Evolutionary conservation across 495 filamentous ascomycete genomes (phyloP), one percentile per base, ranked within the genome.

Genomic region (Aspergillus asperescens): DNA sequence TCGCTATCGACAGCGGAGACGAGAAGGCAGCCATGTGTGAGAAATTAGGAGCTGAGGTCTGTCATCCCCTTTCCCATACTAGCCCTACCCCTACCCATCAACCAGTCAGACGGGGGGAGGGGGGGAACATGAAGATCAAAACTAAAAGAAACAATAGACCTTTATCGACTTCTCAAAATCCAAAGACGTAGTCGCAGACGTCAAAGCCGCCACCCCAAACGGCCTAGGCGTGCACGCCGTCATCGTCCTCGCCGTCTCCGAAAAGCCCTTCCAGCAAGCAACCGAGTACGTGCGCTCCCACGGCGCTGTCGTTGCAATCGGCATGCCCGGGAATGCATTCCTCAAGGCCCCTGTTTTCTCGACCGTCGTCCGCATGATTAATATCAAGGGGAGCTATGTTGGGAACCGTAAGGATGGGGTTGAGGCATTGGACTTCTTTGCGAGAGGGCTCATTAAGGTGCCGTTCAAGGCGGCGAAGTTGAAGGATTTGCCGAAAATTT

Each of bases 211-310:
- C 7, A 93, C 88, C 1, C 71, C 78, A 9, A 88, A 88, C 40
- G 89, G 89, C 7, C 77, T 88, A 15, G 91, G 91, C 22, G 88
- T 91, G 1, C 89, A 96, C 58, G 91, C 89, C 7, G 92, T 94
- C 37, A 74, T 97, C 48, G 69, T 95, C 35, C 79, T 96, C 13
- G 92, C 91, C 39, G 89, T 87, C 23, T 80, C 75, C 52, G 91
- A 96, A 73, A 88, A 86, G 71, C 91, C 91, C 19, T 96, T 96
- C 81, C 89, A 95, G 70, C 91, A 96, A 69, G 91, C 91, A 12
- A 79, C 86, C 35, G 84, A 85, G 64, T 95, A 95, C 66, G 83
- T 93, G 24, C 84, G 90, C 39, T 82, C 87, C 41, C 81, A 83
- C n/a, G 90, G 91, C 24, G 75, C 80, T 13, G 82, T 95, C 54